Percentiles rank a stretch among this genome's conserved stretches.
These are phyloP conservation scores for Solanum dulcamara DNA, from an alignment of 257 asterid genomes.

Conservation along the genomic window DNA sequence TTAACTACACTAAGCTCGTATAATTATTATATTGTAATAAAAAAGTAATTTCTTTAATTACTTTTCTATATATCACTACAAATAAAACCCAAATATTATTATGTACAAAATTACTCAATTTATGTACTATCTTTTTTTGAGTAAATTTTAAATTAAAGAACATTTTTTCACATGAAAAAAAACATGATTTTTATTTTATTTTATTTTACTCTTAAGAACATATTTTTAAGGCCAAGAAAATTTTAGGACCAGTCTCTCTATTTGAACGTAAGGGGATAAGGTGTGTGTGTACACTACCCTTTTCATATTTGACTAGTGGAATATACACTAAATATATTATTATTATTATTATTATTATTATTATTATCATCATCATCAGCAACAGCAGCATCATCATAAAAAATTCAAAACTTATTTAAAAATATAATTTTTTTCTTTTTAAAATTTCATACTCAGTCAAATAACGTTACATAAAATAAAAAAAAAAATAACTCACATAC, in stretches of 20 bases:
- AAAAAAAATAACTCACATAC: accelerated
- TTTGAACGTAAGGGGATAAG: too few relatives aligned
- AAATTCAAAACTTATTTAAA: background rate
- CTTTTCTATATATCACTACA: background rate
- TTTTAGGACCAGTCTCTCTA: background rate
- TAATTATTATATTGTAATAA: background rate
- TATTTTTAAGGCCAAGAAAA: background rate
- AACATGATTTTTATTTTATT: background rate
- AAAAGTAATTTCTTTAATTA: background rate
- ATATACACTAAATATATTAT: background rate
- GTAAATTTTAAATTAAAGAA: background rate
- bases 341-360: background rate
- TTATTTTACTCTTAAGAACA: background rate
- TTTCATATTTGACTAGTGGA: background rate
- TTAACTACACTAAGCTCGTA: background rate
- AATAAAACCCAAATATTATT: background rate
- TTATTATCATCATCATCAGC: too few relatives aligned
- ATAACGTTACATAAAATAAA: too few relatives aligned
- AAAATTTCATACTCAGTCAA: background rate
- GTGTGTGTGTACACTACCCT: background rate
- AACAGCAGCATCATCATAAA: too few relatives aligned
- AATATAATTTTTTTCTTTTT: background rate
- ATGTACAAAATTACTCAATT: background rate
- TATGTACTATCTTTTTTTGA: background rate
- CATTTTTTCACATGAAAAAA: background rate